phyloP scores from a whole-genome alignment of 768 basidiomycete species.

The Gyrodon lividus region DNA sequence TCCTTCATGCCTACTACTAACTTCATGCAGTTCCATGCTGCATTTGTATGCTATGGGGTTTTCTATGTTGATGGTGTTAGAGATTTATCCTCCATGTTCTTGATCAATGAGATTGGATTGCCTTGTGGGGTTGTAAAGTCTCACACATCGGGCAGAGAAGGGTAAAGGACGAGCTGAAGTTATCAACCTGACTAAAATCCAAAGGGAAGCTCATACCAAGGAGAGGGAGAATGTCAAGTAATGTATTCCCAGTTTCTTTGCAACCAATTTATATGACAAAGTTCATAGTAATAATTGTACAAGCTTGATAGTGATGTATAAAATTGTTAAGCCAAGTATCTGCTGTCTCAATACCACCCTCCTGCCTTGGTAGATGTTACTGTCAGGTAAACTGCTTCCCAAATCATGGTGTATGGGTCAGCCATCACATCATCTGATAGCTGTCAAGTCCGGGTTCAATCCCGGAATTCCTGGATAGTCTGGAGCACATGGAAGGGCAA shows the following conservation, averaged over 20 bases:
- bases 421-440: background rate
- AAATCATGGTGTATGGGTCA: background rate
- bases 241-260: background rate
- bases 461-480: no score
- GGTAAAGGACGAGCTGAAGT: background rate
- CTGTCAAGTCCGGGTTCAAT: no score
- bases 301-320: background rate
- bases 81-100: background rate
- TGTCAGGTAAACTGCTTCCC: background rate
- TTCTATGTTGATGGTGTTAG: background rate
- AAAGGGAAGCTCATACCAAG: background rate
- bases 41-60: background rate
- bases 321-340: background rate
- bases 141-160: background rate
- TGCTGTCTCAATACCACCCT: background rate
- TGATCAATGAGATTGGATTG: background rate
- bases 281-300: background rate
- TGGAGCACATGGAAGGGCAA: no score
- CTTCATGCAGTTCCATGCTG: background rate
- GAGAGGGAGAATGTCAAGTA: background rate
- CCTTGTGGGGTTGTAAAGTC: background rate
- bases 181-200: background rate
- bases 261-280: background rate
- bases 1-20: background rate
- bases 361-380: background rate